Evolutionary conservation across 306 rosid genomes (phyloP).

Genomic region (Inga oerstediana): DNA sequence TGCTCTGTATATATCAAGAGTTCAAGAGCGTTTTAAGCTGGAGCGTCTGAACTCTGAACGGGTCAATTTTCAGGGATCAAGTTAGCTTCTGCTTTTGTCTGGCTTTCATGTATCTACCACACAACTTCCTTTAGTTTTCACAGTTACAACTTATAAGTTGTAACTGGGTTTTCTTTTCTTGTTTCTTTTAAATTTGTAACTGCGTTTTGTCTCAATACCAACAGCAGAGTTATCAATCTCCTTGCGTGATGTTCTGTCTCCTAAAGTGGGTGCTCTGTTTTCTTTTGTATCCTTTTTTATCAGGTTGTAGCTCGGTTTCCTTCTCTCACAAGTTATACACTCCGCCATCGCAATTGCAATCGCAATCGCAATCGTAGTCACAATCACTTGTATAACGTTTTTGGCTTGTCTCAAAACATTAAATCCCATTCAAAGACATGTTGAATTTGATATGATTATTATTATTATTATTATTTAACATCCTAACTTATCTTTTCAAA

Average conservation of each 20-base stretch:
- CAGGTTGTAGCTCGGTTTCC: background rate
- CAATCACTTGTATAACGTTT: background rate
- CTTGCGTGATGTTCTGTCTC: background rate
- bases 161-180: background rate
- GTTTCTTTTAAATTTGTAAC: background rate
- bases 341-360: too few relatives aligned
- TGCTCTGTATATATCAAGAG: conserved; percentile 56
- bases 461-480: too few relatives aligned
- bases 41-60: conserved; percentile 45
- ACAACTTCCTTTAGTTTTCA: background rate
- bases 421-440: background rate
- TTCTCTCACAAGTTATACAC: background rate
- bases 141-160: background rate
- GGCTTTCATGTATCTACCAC: background rate
- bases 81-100: conserved; percentile 1
- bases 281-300: too few relatives aligned
- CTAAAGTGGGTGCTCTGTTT: background rate
- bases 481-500: too few relatives aligned
- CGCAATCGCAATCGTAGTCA: too few relatives aligned
- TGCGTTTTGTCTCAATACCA: background rate
- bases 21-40: conserved; percentile 69
- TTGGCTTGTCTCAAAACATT: background rate
- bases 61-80: background rate
- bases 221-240: background rate
- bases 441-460: background rate